Base-by-base conservation (phyloP, 2,329 filamentous ascomycete species). In the Exophiala aquamarina region DNA sequence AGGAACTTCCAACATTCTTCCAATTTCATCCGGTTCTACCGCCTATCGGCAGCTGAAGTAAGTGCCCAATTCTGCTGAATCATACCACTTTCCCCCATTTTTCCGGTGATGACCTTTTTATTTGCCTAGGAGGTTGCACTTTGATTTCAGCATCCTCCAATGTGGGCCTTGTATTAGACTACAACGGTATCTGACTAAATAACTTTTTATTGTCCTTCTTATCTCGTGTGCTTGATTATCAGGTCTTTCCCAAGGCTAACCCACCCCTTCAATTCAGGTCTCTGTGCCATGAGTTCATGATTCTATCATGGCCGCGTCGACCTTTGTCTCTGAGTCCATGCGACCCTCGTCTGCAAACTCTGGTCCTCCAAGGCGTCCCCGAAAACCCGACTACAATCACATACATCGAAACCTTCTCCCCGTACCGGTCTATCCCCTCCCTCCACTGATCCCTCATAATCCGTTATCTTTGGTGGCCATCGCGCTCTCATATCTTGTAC, bases 151-250 rank as follows among this genome's bases (percentile, higher is more conserved):
- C 70, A 63, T 66, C 65, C 68, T 69, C 69, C 72, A 56, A 68
- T 76, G 72, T 66, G 67, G 63, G 67, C 63, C 74, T 74, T 78
- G 77, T 81, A 84, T 86, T 69, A 87, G 87, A 93, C 88, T 93
- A 93, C 87, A 92, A 93, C 88, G 88, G 88, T 93, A 93, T 93
- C 88, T 93, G 88, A 93, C 51, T 32, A 44, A 44, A 35, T 44
- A 14, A 41, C 23, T 26, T 11, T 26, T 6, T 6, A 26, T 6
- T 26, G 11, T 11, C 23, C 11, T 26, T 26, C 11, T 6, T 11
- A 26, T 26, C 23, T 26, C 11, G 23, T 11, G 23, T 26, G 23
- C 23, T 26, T 11, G 5, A 3, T 33, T 19, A 20, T 28, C 21
- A 46, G 23, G 39, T 38, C 21, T 34, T 50, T 37, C 39, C 29